Percentiles rank a stretch among this genome's conserved stretches.
Evolutionary conservation across 2,329 filamentous ascomycete species (phyloP).

Genomic region (Dothidotthia symphoricarpi): DNA sequence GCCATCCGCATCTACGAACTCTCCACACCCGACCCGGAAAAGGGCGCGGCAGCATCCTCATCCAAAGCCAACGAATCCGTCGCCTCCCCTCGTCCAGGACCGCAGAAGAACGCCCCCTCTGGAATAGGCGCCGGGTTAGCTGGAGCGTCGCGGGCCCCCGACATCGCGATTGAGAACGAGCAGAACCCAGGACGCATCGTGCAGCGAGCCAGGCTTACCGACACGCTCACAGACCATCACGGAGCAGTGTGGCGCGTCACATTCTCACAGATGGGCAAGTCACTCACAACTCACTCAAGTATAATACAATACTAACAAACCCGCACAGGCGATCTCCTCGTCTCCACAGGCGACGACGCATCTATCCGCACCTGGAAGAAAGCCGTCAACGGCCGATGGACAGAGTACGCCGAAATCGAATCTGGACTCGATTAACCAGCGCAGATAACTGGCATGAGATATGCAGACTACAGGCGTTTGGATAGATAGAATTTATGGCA

Average conservation of each 20-base stretch:
- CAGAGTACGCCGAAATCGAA: constrained; percentile 51
- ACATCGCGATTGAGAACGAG: constrained; percentile 54
- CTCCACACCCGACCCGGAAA: constrained; percentile 56
- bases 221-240: constrained; percentile 64
- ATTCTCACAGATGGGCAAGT: constrained; percentile 55
- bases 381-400: constrained; percentile 49
- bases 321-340: constrained; percentile 65
- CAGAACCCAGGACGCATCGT: constrained; percentile 64
- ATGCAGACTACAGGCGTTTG: constrained; percentile 11
- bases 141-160: constrained; percentile 42
- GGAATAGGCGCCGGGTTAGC: constrained; percentile 57
- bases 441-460: too few relatives aligned
- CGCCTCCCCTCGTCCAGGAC: constrained; percentile 24
- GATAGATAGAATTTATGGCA: constrained; percentile 3
- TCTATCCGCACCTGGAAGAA: constrained; percentile 53
- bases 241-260: constrained; percentile 73
- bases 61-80: constrained; percentile 20
- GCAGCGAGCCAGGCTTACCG: constrained; percentile 63
- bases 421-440: constrained; percentile 37
- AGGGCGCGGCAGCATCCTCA: constrained; percentile 24
- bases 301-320: constrained; percentile 31
- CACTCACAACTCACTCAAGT: too few relatives aligned
- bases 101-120: constrained; percentile 44
- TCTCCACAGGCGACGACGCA: constrained; percentile 75
- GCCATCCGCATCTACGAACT: constrained; percentile 85